Percentiles rank a stretch among this genome's conserved stretches.
phyloP scores from a whole-genome alignment of 768 basidiomycete genomes.

The Suillus luteus region DNA sequence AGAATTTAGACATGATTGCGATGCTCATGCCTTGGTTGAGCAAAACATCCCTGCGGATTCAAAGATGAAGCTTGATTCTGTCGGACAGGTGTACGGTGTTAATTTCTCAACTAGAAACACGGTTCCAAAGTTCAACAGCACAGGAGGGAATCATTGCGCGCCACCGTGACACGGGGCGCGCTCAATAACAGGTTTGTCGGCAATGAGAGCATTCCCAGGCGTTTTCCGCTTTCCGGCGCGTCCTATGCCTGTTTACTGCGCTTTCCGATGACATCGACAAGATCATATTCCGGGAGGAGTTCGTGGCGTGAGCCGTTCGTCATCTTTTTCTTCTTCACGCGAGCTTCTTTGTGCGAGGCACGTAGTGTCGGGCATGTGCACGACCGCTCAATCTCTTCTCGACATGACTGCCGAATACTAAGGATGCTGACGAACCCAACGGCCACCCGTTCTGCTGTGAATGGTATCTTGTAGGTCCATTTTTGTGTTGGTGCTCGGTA shows the following conservation, averaged over 20 bases:
- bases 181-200: slow-evolving; percentile 47
- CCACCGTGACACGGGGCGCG: slow-evolving; percentile 85
- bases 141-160: slow-evolving; percentile 60
- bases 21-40: background rate
- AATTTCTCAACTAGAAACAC: slow-evolving; percentile 13
- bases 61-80: background rate
- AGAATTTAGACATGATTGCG: background rate
- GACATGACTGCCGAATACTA: slow-evolving; percentile 51
- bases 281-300: slow-evolving; percentile 71
- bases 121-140: slow-evolving; percentile 42
- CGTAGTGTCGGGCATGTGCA: slow-evolving; percentile 46
- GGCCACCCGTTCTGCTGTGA: slow-evolving; percentile 61
- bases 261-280: slow-evolving; percentile 48
- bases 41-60: background rate
- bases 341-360: slow-evolving; percentile 36
- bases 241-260: slow-evolving; percentile 39
- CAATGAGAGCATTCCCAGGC: slow-evolving; percentile 54
- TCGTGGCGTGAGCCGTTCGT: slow-evolving; percentile 43
- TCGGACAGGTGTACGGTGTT: background rate
- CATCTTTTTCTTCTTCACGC: slow-evolving; percentile 35
- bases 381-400: slow-evolving; percentile 53
- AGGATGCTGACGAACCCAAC: slow-evolving; percentile 58
- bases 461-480: slow-evolving; percentile 62
- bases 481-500: slow-evolving; percentile 62
- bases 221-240: slow-evolving; percentile 29